Evolutionary conservation across 2,329 filamentous ascomycete species (phyloP), one percentile per base, ranked within the genome.

Genomic region (Pseudocercospora macadamiae): DNA sequence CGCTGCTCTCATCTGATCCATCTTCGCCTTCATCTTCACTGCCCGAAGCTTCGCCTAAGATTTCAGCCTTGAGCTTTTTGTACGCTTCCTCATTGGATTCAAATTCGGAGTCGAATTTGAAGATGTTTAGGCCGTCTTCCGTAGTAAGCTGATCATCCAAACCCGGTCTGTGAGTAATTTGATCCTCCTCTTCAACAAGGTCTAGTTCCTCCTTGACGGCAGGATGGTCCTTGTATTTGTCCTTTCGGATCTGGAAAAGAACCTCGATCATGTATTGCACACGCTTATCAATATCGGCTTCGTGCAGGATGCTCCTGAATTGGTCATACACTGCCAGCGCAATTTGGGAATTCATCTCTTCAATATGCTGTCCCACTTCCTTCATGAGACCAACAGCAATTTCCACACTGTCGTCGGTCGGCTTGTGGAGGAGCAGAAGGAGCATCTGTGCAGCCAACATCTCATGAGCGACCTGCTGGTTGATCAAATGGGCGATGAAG

Each of bases 201-300:
- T 99, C 95, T 57, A 99, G 80, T 73, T 99, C 95, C 72, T 97
- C 93, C 74, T 88, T 93, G 68, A 97, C 81, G 0, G 92, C 88
- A 16, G 89, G 91, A 69, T 97, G 92, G 70, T 97, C 92, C 79
- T 96, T 96, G 81, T 96, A 99, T 69, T 89, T 89, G 77, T 97
- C 93, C 76, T 97, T 96, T 64, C 95, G 86, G 56, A 97, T 89
- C 77, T 99, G 93, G 74, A 99, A 99, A 42, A 99, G 79, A 4
- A 97, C 95, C 75, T 99, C 95, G 57, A 99, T 93, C 90, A 96
- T 96, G 77, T 97, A 99, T 77, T 99, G 95, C n/a, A 93, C 93
- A 64, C 95, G 85, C 81, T 96, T 97, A 73, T 97, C 93, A 73
- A 99, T 96, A 71, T 95, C 93, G 44, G 92, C 92, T 75, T 99